phyloP scores from a whole-genome alignment of 2,329 filamentous ascomycete species.

The Hypoxylon rubiginosum region DNA sequence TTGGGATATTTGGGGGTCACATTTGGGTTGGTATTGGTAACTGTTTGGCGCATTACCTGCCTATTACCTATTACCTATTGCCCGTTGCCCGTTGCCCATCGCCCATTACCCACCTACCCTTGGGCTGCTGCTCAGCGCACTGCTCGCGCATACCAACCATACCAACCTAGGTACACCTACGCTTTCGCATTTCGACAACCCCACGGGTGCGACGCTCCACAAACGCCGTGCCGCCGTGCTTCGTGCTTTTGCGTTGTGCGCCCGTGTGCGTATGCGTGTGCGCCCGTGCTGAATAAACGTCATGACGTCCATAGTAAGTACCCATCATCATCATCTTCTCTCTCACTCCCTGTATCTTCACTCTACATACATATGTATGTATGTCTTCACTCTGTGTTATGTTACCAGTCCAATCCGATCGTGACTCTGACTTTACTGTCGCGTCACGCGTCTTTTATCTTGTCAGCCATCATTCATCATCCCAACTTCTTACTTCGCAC shows the following conservation, averaged over 20 bases:
- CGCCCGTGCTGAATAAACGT: slow-evolving; percentile 37
- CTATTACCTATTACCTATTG: no score
- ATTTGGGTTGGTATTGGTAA: not conserved
- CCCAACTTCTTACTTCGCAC: slow-evolving; percentile 14
- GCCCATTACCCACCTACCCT: no score
- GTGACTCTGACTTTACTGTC: slow-evolving; percentile 19
- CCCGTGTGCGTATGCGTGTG: not conserved
- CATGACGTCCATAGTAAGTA: slow-evolving; percentile 55
- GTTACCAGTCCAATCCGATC: slow-evolving; percentile 8
- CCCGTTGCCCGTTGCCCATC: no score
- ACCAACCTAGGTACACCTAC: no score
- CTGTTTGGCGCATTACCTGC: no score
- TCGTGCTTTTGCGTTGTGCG: not conserved
- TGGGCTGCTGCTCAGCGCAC: not conserved
- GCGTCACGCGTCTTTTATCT: slow-evolving; percentile 30
- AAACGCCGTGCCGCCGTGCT: slow-evolving; percentile 17
- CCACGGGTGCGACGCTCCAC: slow-evolving; percentile 40
- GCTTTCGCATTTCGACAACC: slow-evolving; percentile 25
- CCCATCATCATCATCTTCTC: slow-evolving; percentile 15
- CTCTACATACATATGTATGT: no score
- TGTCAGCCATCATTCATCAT: slow-evolving; percentile 7
- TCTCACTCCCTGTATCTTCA: no score
- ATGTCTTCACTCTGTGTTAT: slow-evolving; percentile 24
- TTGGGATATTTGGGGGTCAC: slow-evolving; percentile 41
- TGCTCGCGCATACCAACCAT: not conserved